Conservation (phyloP, 75 land plant genomes). For the Selaginella tamariscina region DNA sequence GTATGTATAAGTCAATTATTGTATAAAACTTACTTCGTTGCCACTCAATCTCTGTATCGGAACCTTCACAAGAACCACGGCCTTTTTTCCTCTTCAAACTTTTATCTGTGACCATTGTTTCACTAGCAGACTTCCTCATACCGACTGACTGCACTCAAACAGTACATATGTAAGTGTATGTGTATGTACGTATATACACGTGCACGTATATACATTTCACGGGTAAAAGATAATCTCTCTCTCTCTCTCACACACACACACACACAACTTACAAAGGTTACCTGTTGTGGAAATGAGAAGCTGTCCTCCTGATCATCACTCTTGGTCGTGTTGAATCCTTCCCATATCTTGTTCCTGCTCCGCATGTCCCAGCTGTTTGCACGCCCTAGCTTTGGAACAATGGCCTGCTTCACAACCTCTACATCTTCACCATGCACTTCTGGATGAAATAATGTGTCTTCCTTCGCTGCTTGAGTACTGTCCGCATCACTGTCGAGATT, state of each 20-base stretch:
- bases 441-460: neutral
- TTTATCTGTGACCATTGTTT: constrained; percentile 9
- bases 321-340: constrained; percentile 6
- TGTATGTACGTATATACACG: too few relatives aligned
- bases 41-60: too few relatives aligned
- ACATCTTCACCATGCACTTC: constrained; percentile 18
- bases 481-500: constrained; percentile 36
- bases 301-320: constrained; percentile 12
- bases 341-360: constrained; percentile 28
- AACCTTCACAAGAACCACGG: neutral
- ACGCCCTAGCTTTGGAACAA: constrained; percentile 9
- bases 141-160: constrained; percentile 9
- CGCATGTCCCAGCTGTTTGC: constrained; percentile 17
- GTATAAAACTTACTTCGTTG: too few relatives aligned
- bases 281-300: constrained; percentile 13
- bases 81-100: neutral
- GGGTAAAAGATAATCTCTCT: too few relatives aligned
- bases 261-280: too few relatives aligned
- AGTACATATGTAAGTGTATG: constrained; percentile 6
- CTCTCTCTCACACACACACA: too few relatives aligned
- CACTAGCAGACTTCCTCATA: constrained; percentile 21
- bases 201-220: too few relatives aligned
- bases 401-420: constrained; percentile 6
- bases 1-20: too few relatives aligned
- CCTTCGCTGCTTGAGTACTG: neutral